These are phyloP conservation scores for Populus hybrid DNA, from an alignment of 441 rosid genomes.

Conservation along the genomic window DNA sequence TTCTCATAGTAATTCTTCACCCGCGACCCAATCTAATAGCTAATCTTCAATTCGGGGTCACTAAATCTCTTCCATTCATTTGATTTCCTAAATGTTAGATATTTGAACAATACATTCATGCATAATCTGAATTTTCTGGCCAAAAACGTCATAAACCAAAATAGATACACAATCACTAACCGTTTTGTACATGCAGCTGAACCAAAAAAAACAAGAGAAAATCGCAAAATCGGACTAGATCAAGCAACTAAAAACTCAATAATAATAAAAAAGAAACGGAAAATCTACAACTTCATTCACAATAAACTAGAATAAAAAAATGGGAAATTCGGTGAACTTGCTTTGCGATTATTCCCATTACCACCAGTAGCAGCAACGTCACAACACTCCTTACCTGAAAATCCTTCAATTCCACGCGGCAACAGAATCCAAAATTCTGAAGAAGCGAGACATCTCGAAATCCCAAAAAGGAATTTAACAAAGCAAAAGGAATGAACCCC, in stretches of 20 bases:
- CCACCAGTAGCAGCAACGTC: neutral
- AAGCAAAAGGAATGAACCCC: neutral
- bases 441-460: conserved; percentile 7
- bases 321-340: conserved; percentile 10
- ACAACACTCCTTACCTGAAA: neutral
- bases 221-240: conserved; percentile 11
- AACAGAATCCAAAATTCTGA: conserved; percentile 12
- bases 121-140: no score
- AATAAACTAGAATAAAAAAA: conserved; percentile 19
- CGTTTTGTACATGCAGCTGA: neutral
- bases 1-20: neutral
- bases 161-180: conserved; percentile 11
- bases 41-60: neutral
- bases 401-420: conserved; percentile 27
- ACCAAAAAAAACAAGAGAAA: neutral
- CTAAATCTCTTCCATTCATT: neutral
- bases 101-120: neutral
- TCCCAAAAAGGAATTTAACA: neutral
- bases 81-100: conserved; percentile 1
- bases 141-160: neutral
- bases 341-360: neutral
- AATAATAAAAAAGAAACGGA: no score
- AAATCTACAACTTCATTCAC: conserved; percentile 27
- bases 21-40: neutral
- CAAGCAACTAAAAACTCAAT: conserved; percentile 18